Conservation (phyloP, 129 eudicot genomes). For the Saposhnikovia divaricata region DNA sequence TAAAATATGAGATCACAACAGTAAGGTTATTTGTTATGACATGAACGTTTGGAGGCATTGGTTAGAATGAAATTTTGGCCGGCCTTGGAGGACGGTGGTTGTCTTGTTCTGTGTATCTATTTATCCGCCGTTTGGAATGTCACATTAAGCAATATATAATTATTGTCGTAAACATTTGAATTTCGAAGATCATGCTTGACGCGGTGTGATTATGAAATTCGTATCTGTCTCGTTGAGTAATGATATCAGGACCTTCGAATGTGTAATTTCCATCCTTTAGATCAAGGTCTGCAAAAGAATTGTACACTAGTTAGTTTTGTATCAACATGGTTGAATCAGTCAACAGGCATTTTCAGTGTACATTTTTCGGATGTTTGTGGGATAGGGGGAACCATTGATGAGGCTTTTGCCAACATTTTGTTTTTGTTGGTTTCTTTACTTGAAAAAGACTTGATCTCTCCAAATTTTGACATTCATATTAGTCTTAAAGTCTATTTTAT, state of each 20-base stretch:
- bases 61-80: not conserved
- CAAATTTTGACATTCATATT: too few species aligned
- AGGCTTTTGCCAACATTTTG: not conserved
- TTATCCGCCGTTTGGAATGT: not conserved
- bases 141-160: not conserved
- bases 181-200: not conserved
- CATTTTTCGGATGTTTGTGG: not conserved
- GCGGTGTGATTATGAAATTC: not conserved
- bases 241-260: not conserved
- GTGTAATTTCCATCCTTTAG: not conserved
- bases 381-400: not conserved
- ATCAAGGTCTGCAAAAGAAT: not conserved
- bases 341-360: not conserved
- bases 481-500: not conserved
- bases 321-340: not conserved
- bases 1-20: not conserved
- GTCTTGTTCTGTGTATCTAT: not conserved
- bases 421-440: not conserved
- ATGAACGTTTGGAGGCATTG: slow-evolving; percentile 4
- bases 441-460: not conserved
- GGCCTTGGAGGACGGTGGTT: slow-evolving; percentile 3
- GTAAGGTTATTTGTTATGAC: not conserved
- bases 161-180: not conserved
- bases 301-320: not conserved
- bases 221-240: not conserved